Evolutionary conservation across 768 basidiomycete species (phyloP).

Genomic region (Agaricus subrufescens): DNA sequence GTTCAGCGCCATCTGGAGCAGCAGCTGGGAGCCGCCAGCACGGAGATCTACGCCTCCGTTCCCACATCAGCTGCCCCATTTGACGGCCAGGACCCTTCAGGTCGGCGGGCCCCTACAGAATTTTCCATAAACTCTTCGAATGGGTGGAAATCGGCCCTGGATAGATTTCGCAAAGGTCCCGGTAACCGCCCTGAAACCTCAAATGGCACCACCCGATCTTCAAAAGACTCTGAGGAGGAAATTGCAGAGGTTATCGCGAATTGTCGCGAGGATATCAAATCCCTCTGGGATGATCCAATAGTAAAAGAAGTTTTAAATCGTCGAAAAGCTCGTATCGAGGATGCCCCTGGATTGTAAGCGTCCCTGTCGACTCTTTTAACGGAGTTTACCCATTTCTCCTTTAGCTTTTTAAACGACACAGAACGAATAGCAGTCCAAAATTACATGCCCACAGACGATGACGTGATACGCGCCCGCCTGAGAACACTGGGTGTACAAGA

Average conservation of each 20-base stretch:
- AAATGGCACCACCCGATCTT: constrained; percentile 17
- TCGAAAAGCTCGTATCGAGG: constrained; percentile 56
- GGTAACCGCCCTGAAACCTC: constrained; percentile 6
- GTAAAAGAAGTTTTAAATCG: constrained; percentile 56
- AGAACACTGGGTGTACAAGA: constrained; percentile 79
- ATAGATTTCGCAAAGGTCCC: constrained; percentile 37
- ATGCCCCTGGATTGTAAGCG: constrained; percentile 71
- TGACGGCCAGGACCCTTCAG: constrained; percentile 18
- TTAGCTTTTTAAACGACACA: constrained; percentile 66
- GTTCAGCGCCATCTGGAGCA: constrained; percentile 58
- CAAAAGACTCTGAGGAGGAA: constrained; percentile 46
- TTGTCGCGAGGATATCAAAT: constrained; percentile 62
- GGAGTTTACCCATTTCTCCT: constrained; percentile 10
- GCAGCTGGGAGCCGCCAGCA: constrained; percentile 53
- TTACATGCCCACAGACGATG: constrained; percentile 71
- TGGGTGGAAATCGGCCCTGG: constrained; percentile 63
- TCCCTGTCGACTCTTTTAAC: constrained; percentile 1
- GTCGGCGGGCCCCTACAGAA: constrained; percentile 34
- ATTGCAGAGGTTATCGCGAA: constrained; percentile 53
- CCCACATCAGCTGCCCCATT: constrained; percentile 39
- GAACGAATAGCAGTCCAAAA: constrained; percentile 57
- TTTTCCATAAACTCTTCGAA: constrained; percentile 59
- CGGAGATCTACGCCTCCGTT: constrained; percentile 40
- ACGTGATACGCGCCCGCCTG: constrained; percentile 74
- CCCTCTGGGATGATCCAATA: constrained; percentile 61